Conservation (phyloP, 306 rosid genomes). For the Lathyrus oleraceus region DNA sequence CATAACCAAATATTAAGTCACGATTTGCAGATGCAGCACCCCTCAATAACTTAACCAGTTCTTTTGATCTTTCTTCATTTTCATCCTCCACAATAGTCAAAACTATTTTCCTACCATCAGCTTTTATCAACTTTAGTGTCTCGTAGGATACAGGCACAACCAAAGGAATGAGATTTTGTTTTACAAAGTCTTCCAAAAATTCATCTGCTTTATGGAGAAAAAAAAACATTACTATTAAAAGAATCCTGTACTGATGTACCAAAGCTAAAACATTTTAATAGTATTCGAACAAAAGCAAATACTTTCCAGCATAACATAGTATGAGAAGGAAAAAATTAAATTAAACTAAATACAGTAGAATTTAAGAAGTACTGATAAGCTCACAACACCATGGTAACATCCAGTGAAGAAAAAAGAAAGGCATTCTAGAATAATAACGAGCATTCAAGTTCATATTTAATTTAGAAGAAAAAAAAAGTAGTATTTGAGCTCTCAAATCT, state of each 20-base stretch:
- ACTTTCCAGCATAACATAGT: conserved; percentile 19
- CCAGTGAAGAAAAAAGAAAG: conserved; percentile 7
- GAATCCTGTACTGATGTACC: conserved; percentile 14
- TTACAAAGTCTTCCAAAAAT: conserved; percentile 78
- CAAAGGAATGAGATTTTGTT: conserved; percentile 74
- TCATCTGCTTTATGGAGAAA: conserved; percentile 58
- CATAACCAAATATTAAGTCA: conserved; percentile 83
- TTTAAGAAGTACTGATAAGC: not conserved
- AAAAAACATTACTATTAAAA: conserved; percentile 16
- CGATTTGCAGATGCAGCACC: conserved; percentile 97
- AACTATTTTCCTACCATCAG: conserved; percentile 77
- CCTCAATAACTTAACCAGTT: conserved; percentile 68
- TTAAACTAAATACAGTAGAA: not conserved
- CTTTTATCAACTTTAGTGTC: conserved; percentile 63
- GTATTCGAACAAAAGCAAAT: conserved; percentile 7
- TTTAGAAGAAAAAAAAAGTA: not conserved
- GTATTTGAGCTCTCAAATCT: conserved; percentile 25
- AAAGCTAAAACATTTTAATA: conserved; percentile 22
- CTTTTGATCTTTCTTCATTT: conserved; percentile 63
- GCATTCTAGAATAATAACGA: conserved; percentile 12
- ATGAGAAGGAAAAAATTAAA: not conserved
- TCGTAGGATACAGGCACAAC: conserved; percentile 73
- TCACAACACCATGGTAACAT: conserved; percentile 1
- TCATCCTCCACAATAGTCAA: conserved; percentile 86
- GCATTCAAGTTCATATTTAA: conserved; percentile 7